Percentiles rank a stretch among this genome's conserved stretches.
Conservation (phyloP, 2,329 filamentous ascomycete species). For the Cryphonectria parasitica region DNA sequence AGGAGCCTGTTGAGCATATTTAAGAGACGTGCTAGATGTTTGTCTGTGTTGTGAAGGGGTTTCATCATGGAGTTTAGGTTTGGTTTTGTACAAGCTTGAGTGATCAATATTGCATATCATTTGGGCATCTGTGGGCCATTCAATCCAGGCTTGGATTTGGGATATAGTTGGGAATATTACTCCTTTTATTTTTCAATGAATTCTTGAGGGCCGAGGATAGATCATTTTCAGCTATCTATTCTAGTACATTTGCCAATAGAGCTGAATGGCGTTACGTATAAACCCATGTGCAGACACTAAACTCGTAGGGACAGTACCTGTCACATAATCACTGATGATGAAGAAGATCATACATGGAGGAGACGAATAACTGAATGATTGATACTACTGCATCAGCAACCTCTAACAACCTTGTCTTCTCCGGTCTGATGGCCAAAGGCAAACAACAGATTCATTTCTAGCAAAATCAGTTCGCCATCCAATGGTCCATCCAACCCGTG, state of each 20-base stretch:
- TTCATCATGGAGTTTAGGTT: not conserved
- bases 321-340: not conserved
- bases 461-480: not conserved
- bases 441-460: not conserved
- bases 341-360: not conserved
- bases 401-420: not conserved
- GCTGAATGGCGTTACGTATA: not conserved
- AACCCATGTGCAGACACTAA: no score
- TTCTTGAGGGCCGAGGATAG: not conserved
- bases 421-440: not conserved
- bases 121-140: not conserved
- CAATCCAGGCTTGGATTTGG: not conserved
- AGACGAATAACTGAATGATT: not conserved
- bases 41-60: not conserved
- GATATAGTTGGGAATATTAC: not conserved
- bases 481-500: not conserved
- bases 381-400: not conserved
- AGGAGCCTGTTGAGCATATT: constrained; percentile 80
- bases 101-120: not conserved
- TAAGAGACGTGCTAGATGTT: constrained; percentile 8
- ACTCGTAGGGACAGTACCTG: not conserved
- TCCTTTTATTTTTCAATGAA: not conserved
- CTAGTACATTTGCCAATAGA: not conserved
- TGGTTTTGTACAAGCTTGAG: not conserved
- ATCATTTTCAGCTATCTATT: not conserved